Percentiles rank a stretch among this genome's conserved stretches.
Conservation (phyloP, 352 stramenopile genomes). For the Phytopythium cucurbitacearum region DNA sequence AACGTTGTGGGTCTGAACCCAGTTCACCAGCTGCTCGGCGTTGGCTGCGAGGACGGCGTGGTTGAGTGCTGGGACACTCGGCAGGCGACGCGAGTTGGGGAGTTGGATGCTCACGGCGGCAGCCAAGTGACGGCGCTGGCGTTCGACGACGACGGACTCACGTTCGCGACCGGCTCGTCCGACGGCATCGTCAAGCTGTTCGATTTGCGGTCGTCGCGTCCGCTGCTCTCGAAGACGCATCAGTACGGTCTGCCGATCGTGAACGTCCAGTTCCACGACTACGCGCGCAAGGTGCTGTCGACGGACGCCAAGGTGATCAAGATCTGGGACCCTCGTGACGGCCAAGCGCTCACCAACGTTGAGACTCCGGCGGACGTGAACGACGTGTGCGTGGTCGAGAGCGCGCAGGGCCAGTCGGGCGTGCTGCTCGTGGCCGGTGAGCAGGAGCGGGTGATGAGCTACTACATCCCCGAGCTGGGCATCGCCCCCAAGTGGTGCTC, state of each 20-base stretch:
- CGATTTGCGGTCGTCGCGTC: conserved; percentile 94
- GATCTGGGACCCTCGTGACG: conserved; percentile 93
- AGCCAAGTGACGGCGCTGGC: conserved; percentile 91
- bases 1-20: conserved; percentile 91
- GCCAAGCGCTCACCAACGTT: conserved; percentile 95
- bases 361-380: conserved; percentile 95
- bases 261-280: conserved; percentile 92
- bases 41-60: conserved; percentile 92
- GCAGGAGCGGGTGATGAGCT: conserved; percentile 96
- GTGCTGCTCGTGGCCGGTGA: conserved; percentile 96
- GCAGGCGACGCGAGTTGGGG: conserved; percentile 60
- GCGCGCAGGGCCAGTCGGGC: conserved; percentile 89
- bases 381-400: conserved; percentile 94
- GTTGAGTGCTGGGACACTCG: conserved; percentile 96
- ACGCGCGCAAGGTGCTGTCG: conserved; percentile 89
- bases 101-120: conserved; percentile 50
- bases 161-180: conserved; percentile 93
- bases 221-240: conserved; percentile 95
- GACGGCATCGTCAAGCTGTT: conserved; percentile 94
- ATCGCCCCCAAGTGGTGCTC: conserved; percentile 98
- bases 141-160: conserved; percentile 94
- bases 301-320: conserved; percentile 98
- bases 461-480: conserved; percentile 97
- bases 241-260: conserved; percentile 97
- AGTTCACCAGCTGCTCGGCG: conserved; percentile 87